phyloP scores from a whole-genome alignment of 306 rosid species.

The Gillenia trifoliata region DNA sequence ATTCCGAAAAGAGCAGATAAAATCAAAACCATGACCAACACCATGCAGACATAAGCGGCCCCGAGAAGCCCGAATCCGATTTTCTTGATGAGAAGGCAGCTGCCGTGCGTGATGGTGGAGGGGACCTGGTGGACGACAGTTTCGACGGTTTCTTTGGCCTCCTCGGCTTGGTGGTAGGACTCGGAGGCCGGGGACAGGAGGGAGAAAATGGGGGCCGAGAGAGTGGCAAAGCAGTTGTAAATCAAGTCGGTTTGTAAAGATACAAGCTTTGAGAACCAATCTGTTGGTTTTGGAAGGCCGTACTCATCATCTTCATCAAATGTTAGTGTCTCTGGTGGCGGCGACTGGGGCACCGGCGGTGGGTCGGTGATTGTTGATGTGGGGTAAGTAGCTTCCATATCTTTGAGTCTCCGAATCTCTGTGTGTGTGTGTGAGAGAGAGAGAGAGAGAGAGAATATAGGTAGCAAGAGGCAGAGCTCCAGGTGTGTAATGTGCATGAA shows the following conservation, averaged over 20 bases:
- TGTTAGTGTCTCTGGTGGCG: constrained; percentile 14
- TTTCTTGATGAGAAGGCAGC: constrained; percentile 33
- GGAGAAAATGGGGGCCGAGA: constrained; percentile 35
- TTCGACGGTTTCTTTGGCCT: constrained; percentile 33
- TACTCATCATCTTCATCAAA: constrained; percentile 1
- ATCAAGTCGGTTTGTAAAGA: constrained; percentile 46
- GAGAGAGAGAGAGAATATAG: neutral
- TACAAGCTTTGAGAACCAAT: constrained; percentile 34
- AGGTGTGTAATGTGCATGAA: constrained; percentile 45
- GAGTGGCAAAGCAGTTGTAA: constrained; percentile 31
- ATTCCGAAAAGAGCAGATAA: constrained; percentile 45
- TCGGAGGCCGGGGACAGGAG: constrained; percentile 33
- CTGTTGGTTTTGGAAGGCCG: constrained; percentile 32
- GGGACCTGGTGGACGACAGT: constrained; percentile 33
- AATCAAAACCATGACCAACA: constrained; percentile 36
- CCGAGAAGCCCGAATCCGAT: constrained; percentile 45
- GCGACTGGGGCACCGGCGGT: neutral
- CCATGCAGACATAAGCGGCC: constrained; percentile 50
- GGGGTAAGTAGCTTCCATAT: neutral
- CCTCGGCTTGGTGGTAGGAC: constrained; percentile 43
- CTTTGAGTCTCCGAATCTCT: neutral
- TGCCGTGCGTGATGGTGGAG: constrained; percentile 24
- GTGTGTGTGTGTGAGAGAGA: too few species aligned
- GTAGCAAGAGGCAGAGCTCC: constrained; percentile 13
- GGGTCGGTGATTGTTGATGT: neutral